Evolutionary conservation across 495 filamentous ascomycete genomes (phyloP), one percentile per base, ranked within the genome.

Genomic region (Lophiotrema nucula): DNA sequence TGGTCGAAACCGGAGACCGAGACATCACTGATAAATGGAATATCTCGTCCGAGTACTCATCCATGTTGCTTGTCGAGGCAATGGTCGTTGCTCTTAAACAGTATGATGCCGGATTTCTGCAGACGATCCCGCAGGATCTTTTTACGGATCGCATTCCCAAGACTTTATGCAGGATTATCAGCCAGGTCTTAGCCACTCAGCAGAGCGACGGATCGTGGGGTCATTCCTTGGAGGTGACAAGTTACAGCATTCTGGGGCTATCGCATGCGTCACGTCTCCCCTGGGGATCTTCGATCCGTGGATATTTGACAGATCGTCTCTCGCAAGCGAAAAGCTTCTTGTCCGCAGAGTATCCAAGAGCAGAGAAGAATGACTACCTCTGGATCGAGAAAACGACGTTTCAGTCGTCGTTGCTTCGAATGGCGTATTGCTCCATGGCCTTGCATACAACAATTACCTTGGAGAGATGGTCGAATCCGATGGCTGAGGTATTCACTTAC

Each of bases 351-450:
- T 31, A 31, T 18, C 1, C 8, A 8, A 41, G 18, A 18, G 11
- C 5, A n/a, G 27, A 11, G 2, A 16, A 50, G 6, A 26, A 4
- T 18, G 5, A 37, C 45, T 58, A 24, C 31, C 19, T 75, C 2
- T 78, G 76, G 75, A 67, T 76, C 6, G 74, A 77, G 46, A 77
- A 78, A 48, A 70, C 73, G 26, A 67, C 62, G 4, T 77, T 74
- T 49, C 50, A 51, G 19, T 74, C 67, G 2, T 16, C 45, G 1
- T 39, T 71, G 2, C 57, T 77, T 2, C 53, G 62, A 0, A 23
- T 72, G 35, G 57, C 67, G 2, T 78, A 77, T 47, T 65, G 51
- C 25, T 47, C 75, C 5, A 65, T 73, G 0, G 74, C 76, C 2
- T 16, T 66, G 4, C 59, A 67, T 11, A 12, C 26, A 51, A 44